Percentiles rank a stretch among this genome's conserved stretches.
Conservation (phyloP, 495 filamentous ascomycete species). For the Penicillium coffeae region DNA sequence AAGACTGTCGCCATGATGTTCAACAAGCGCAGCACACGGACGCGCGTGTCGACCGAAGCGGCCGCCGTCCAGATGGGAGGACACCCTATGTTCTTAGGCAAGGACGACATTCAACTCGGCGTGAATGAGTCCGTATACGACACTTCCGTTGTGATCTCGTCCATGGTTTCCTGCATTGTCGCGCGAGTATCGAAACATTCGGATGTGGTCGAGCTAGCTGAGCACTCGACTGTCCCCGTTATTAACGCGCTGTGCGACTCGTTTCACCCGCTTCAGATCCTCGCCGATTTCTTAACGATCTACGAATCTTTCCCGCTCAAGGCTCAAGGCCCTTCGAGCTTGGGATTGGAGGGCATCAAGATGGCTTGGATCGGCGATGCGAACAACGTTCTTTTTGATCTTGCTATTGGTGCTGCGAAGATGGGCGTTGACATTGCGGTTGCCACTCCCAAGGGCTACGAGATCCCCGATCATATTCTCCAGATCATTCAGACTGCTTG, state of each 20-base stretch:
- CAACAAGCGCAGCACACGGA: constrained; percentile 89
- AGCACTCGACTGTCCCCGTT: constrained; percentile 79
- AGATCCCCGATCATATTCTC: constrained; percentile 67
- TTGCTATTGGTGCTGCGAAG: constrained; percentile 80
- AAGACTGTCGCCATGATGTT: constrained; percentile 94
- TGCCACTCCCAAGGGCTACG: constrained; percentile 82
- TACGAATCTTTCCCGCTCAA: constrained; percentile 64
- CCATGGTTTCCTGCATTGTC: constrained; percentile 87
- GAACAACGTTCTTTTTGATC: constrained; percentile 94
- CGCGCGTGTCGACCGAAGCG: constrained; percentile 85
- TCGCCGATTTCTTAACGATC: constrained; percentile 91
- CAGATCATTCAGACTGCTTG: constrained; percentile 62
- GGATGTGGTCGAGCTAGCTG: constrained; percentile 74
- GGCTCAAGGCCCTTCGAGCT: constrained; percentile 37
- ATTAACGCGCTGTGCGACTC: constrained; percentile 90
- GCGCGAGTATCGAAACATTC: constrained; percentile 81
- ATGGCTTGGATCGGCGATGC: constrained; percentile 95
- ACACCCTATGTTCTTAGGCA: constrained; percentile 93
- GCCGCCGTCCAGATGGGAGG: constrained; percentile 81
- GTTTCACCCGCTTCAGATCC: constrained; percentile 87
- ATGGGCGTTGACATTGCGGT: constrained; percentile 81
- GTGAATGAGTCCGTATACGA: constrained; percentile 93
- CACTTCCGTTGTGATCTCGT: constrained; percentile 82
- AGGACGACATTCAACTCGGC: constrained; percentile 91
- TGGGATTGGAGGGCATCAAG: constrained; percentile 77